phyloP scores from a whole-genome alignment of 2,329 filamentous ascomycete genomes.

The Cladophialophora bantiana region DNA sequence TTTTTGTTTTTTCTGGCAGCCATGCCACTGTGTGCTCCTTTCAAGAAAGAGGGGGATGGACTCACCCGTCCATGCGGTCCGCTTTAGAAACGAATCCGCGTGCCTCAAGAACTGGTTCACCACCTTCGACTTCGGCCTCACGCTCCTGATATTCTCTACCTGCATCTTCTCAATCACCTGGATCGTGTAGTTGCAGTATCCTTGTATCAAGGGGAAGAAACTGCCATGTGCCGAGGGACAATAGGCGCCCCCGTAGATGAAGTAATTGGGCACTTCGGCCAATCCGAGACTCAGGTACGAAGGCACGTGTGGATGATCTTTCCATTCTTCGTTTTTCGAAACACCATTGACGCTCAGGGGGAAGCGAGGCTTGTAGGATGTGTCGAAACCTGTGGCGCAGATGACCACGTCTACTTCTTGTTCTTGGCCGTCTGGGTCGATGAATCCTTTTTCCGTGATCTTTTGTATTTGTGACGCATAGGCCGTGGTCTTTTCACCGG shows the following conservation, averaged over 20 bases:
- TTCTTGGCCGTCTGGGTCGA: constrained; percentile 30
- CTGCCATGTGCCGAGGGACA: constrained; percentile 43
- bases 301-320: constrained; percentile 33
- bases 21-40: neutral
- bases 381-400: constrained; percentile 42
- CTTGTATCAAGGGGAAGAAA: constrained; percentile 41
- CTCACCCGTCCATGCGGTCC: constrained; percentile 38
- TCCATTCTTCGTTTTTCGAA: constrained; percentile 30
- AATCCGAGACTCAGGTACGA: constrained; percentile 34
- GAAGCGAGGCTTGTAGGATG: constrained; percentile 35
- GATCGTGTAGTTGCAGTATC: constrained; percentile 38
- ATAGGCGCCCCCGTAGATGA: constrained; percentile 41
- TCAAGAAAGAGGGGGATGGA: neutral
- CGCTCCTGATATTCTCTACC: constrained; percentile 35
- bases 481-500: constrained; percentile 28
- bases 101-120: constrained; percentile 48
- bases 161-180: constrained; percentile 42
- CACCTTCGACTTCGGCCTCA: constrained; percentile 36
- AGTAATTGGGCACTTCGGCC: constrained; percentile 42
- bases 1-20: neutral
- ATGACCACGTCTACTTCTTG: constrained; percentile 42
- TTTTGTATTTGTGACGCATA: constrained; percentile 25
- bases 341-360: constrained; percentile 30
- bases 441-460: constrained; percentile 36
- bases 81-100: constrained; percentile 50